Base-by-base conservation (phyloP, 768 basidiomycete genomes). In the Lenzites betulinus region DNA sequence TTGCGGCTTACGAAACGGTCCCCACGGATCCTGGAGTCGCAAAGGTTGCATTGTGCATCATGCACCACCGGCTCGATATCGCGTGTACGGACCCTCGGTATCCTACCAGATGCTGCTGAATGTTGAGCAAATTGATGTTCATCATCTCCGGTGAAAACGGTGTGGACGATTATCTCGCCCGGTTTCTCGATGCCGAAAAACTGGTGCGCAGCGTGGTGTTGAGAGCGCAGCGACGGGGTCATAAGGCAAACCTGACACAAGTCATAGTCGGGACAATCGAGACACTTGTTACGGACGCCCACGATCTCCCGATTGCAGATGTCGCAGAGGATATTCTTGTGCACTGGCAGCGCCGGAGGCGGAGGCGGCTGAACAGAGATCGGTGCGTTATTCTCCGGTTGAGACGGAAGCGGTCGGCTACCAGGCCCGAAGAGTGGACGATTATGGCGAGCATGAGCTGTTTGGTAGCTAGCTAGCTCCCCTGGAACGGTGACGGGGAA, bases 271-370 rank as follows among this genome's bases (percentile, higher is more conserved):
- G 80, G 77, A 70, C 92, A 93, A 64, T 91, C 88, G 22, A 91
- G 73, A 67, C 92, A 94, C 72, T 93, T 94, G 71, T 91, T 86
- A 44, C 93, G 79, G 55, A 85, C 70, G 12, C 92, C 92, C 56
- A 81, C 75, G 39, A 93, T 78, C 3, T 73, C 79, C 22, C 73
- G 64, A 6, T 79, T 64, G 71, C 92, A 95, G 16, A 65, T 66
- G 70, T 94, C 89, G 70, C 92, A 95, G 9, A 78, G 47, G n/a
- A 91, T 74, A 28, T 81, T 81, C 33, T 51, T 69, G 69, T 92
- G 89, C 12, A 71, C 66, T 5, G 59, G 66, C 7, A 54, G 51
- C 4, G 51, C 44, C 4, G 48, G 44, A 12, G 51, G 48, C 51
- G n/a, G 15, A 22, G 51, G 16, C 9, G 42, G 9, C 23, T 26